Conservation (phyloP, 2,329 filamentous ascomycete genomes). For the Colletotrichum falcatum region DNA sequence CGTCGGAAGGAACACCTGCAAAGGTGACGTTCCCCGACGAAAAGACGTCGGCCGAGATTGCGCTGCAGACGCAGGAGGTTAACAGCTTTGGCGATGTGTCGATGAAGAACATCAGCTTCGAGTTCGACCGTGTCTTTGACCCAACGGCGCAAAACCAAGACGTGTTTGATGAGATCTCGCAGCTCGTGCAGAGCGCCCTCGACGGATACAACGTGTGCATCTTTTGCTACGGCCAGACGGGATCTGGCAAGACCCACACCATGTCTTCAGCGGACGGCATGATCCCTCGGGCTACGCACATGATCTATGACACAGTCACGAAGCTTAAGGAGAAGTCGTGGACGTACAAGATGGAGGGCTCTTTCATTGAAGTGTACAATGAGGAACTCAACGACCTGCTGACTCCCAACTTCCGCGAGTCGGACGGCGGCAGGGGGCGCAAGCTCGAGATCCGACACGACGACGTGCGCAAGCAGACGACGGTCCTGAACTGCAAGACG, state of each 20-base stretch:
- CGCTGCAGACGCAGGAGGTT: constrained; percentile 84
- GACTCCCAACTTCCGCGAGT: constrained; percentile 66
- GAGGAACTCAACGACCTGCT: constrained; percentile 95
- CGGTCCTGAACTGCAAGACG: constrained; percentile 81
- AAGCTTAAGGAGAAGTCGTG: constrained; percentile 90
- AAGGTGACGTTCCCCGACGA: constrained; percentile 84
- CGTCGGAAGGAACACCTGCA: constrained; percentile 73
- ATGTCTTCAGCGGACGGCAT: constrained; percentile 95
- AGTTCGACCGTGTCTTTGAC: constrained; percentile 93
- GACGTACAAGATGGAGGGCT: constrained; percentile 94
- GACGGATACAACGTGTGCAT: constrained; percentile 99
- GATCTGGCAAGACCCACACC: constrained; percentile 95
- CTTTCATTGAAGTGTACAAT: constrained; percentile 98
- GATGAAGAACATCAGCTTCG: constrained; percentile 85
- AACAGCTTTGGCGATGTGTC: constrained; percentile 81
- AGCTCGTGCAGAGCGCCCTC: constrained; percentile 94
- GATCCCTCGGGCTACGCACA: constrained; percentile 91
- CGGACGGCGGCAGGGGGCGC: constrained; percentile 74
- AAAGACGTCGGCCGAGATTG: constrained; percentile 88
- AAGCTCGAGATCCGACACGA: constrained; percentile 94
- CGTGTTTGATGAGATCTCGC: constrained; percentile 95
- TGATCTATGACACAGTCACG: constrained; percentile 92
- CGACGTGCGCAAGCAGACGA: constrained; percentile 82
- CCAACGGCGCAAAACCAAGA: constrained; percentile 82
- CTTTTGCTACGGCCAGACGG: constrained; percentile 98